Evolutionary conservation across 164 flowering plant species (phyloP), one percentile per base, ranked within the genome.

Genomic region (Protea cynaroides): DNA sequence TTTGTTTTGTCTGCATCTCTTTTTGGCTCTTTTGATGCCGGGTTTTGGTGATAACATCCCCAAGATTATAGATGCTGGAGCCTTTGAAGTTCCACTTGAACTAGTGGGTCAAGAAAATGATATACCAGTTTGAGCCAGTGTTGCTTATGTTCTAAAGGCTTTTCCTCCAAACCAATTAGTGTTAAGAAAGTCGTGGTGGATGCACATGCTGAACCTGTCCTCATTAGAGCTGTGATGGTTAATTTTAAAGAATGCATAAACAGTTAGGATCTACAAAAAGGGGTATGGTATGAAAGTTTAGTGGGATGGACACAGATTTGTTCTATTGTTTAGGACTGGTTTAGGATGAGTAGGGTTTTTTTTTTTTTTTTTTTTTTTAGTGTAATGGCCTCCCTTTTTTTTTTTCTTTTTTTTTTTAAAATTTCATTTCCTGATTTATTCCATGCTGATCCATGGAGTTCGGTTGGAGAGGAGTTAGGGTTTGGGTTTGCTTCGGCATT

Each of bases 1-100:
- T n/a, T n/a, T n/a, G n/a, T n/a, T n/a, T n/a, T n/a, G n/a, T n/a
- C 96, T 18, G 97, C 96, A 53, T 87, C 97, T 71, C 86, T 92
- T 14, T 72, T 92, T n/a, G 80, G 93, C 96, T 7, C 90, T 90
- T 44, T 46, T 89, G 59, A 76, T 89, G 73, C 63, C 84, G 73
- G 89, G 90, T 65, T 89, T 89, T 55, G 59, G 79, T 68, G 96
- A 92, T 69, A 83, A 94, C 75, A 83, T 89, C 25, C 83, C 88
- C 18, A 87, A 87, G 70, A 83, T 87, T 36, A 81, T 92, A 58
- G 86, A 81, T 65, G 79, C 96, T 43, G 92, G 94, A 61, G 92
- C 88, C 52, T 77, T 89, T 57, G 70, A 80, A 73, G 82, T 75
- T 29, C 69, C 89, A 63, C 83, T 92, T 63, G 66, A 68, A 67